Evolutionary conservation across 192 early-diverging fungal genomes (phyloP), one percentile per base, ranked within the genome.

Genomic region (Podila epicladia): DNA sequence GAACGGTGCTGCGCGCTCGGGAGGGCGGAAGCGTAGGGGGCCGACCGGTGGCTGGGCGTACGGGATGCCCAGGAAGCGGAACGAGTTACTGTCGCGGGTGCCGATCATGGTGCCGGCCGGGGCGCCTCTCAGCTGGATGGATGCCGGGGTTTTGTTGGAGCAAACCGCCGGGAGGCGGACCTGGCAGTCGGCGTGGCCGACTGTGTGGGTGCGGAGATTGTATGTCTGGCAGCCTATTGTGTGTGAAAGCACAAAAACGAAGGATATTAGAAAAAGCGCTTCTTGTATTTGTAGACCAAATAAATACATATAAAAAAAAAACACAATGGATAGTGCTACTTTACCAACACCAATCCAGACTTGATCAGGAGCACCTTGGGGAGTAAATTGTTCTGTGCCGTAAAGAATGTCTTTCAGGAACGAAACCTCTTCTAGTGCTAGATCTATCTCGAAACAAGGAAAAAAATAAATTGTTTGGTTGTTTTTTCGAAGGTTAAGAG

Each of bases 41-140:
- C 65, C 65, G 26, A 74, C 65, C 20, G 72, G 72, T 33, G 72
- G 29, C 28, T 59, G 49, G 8, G 72, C 72, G 37, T 74, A 74
- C 1, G 63, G 72, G 35, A 74, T 59, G 33, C 72, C 72, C 28
- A 62, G n/a, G 64, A 74, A 67, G 13, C 65, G 29, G 57, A 74
- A 67, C 5, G 72, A 64, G 38, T 67, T 37, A n/a, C 20, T 19
- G 41, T 74, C 72, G 13, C 72, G 72, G 15, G 57, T 69, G n/a
- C 72, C 72, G 19, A 59, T 65, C 37, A 58, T 11, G 32, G 31
- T 17, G n/a, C 72, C 65, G 19, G 32, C 58, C 13, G 32, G 37
- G 9, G 53, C n/a, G 17, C 55, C 31, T 3, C 7, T 49, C 17
- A 72, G 57, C 15, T 33, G n/a, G 50, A 65, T 41, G 58, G 35